phyloP scores from a whole-genome alignment of 225 moss, liverwort and hornwort species.

The Physcomitrium patens region DNA sequence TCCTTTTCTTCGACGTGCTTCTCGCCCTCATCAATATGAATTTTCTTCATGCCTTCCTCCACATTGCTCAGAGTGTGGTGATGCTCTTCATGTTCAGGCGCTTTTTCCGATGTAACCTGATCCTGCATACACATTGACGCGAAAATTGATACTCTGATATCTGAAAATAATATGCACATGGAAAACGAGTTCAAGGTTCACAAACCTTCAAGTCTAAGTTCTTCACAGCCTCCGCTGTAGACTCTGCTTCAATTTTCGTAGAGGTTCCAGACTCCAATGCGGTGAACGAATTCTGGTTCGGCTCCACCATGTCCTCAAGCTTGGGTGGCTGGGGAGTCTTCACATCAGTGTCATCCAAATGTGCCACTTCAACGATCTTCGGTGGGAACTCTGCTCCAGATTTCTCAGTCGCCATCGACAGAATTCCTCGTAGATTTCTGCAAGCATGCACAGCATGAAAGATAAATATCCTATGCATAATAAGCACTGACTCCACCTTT shows the following conservation, averaged over 20 bases:
- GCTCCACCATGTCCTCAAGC: slow-evolving; percentile 23
- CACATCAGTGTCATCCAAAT: slow-evolving; percentile 38
- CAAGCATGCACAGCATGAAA: background rate
- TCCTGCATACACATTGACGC: too few relatives aligned
- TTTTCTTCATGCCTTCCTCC: slow-evolving; percentile 28
- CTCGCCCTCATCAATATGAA: slow-evolving; percentile 30
- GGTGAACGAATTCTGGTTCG: slow-evolving; percentile 40
- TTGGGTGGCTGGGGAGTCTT: slow-evolving; percentile 27
- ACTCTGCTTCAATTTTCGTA: slow-evolving; percentile 21
- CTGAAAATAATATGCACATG: background rate
- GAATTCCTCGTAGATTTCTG: slow-evolving; percentile 9
- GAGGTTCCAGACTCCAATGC: slow-evolving; percentile 47
- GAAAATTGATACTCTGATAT: too few relatives aligned
- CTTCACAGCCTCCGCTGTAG: slow-evolving; percentile 30
- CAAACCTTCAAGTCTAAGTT: slow-evolving; percentile 37
- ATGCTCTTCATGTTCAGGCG: slow-evolving; percentile 14
- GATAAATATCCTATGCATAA: background rate
- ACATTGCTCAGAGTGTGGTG: slow-evolving; percentile 27
- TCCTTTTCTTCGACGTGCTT: slow-evolving; percentile 22
- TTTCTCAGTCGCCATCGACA: slow-evolving; percentile 38
- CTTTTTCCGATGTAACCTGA: too few relatives aligned
- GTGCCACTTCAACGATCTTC: slow-evolving; percentile 36
- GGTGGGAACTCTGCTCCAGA: slow-evolving; percentile 37
- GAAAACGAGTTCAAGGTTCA: background rate
- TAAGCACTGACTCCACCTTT: too few relatives aligned